phyloP scores from a whole-genome alignment of 768 basidiomycete species.

The Dacryopinax primogenitus region DNA sequence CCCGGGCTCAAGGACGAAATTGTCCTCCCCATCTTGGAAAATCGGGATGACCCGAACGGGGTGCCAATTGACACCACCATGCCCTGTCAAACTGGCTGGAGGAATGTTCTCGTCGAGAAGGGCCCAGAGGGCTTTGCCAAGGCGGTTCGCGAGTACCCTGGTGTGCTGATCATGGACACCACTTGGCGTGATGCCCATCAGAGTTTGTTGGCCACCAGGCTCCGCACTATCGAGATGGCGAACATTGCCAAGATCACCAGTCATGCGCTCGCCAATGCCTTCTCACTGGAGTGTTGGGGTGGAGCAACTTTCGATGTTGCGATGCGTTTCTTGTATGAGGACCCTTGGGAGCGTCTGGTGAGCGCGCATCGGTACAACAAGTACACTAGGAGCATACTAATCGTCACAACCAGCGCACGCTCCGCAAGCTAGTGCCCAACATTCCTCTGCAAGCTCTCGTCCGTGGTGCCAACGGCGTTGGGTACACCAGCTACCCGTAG shows the following conservation, averaged over 20 bases:
- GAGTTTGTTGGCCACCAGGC: slow-evolving; percentile 87
- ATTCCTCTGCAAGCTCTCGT: slow-evolving; percentile 97
- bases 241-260: slow-evolving; percentile 98
- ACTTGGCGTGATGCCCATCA: slow-evolving; percentile 99
- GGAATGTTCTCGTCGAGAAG: slow-evolving; percentile 95
- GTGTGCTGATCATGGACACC: slow-evolving; percentile 93
- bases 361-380: slow-evolving; percentile 18
- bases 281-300: slow-evolving; percentile 97
- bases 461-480: slow-evolving; percentile 97
- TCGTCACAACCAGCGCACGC: slow-evolving; percentile 56
- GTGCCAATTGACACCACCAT: slow-evolving; percentile 61
- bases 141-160: slow-evolving; percentile 91
- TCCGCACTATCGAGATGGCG: slow-evolving; percentile 92
- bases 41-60: slow-evolving; percentile 62
- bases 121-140: slow-evolving; percentile 98
- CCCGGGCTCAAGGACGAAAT: slow-evolving; percentile 88
- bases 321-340: slow-evolving; percentile 98
- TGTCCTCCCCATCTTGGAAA: slow-evolving; percentile 64
- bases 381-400: not conserved
- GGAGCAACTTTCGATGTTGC: slow-evolving; percentile 98
- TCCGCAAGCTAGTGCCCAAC: slow-evolving; percentile 93
- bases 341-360: slow-evolving; percentile 96
- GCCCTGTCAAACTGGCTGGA: slow-evolving; percentile 86
- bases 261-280: slow-evolving; percentile 87
- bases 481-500: slow-evolving; percentile 95